Base-by-base conservation (phyloP, 2,329 filamentous ascomycete species). In the Xylariaceae sp. region DNA sequence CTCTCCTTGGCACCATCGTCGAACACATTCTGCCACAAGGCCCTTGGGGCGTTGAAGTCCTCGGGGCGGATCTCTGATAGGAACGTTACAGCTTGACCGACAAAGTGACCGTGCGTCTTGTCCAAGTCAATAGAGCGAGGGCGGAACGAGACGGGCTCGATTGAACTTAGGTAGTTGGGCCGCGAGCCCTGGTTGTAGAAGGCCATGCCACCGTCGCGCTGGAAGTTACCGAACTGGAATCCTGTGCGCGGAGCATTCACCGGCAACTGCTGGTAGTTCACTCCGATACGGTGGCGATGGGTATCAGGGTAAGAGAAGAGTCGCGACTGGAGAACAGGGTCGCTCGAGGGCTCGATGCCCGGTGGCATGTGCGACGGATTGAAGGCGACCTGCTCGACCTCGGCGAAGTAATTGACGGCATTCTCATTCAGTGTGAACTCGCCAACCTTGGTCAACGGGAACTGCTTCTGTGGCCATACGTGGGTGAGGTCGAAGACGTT, bases 271-370 rank as follows among this genome's bases (percentile, higher is more conserved):
- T 79, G 74, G 56, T 78, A 79, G 62, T 80, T 80, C 49, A 65
- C 66, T 19, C 76, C 76, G 16, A 80, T 58, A 19, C 75, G 71
- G 60, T 79, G 73, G 43, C 74, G 73, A 55, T 79, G 76, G 3
- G 76, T 81, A 55, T 87, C 82, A 9, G 80, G 77, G 64, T 86
- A 86, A 2, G 81, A 85, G 70, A 86, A 86, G 31, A 86, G 71
- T 42, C 83, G 79, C 30, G 76, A 77, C 62, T 87, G 82, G 3
- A 87, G 69, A 29, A 87, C 80, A 1, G 83, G 82, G 52, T 87
- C 83, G 48, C 80, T 80, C 9, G 81, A 84, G 12, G 81, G 77
- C 62, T 86, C 82, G 42, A 83, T 77, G 39, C 83, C 82, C 3
- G 82, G 81, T 3, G 79, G 72, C 61, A 86, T 64, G 57, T 86